Evolutionary conservation across 2,329 filamentous ascomycete genomes (phyloP).

Genomic region (Monosporascus sp.): DNA sequence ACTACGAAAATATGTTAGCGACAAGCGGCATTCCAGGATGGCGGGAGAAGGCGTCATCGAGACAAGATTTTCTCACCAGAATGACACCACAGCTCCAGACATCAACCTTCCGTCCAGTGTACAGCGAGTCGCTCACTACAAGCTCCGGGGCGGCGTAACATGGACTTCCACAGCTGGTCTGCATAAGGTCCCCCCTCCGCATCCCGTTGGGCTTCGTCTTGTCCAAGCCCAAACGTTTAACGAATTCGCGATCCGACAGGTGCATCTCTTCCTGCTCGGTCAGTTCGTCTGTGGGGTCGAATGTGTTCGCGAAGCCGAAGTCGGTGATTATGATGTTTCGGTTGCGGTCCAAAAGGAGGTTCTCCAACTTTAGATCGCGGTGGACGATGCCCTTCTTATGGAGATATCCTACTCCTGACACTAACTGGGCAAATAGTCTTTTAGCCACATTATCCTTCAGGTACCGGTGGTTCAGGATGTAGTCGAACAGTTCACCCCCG

Average conservation of each 20-base stretch:
- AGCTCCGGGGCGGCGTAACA: constrained; percentile 97
- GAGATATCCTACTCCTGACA: constrained; percentile 93
- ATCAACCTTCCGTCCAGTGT: constrained; percentile 95
- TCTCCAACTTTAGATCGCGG: constrained; percentile 93
- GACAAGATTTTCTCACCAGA: constrained; percentile 57
- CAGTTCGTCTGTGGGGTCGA: constrained; percentile 82
- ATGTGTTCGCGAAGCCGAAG: constrained; percentile 98
- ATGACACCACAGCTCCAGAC: constrained; percentile 99
- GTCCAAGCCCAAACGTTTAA: constrained; percentile 82
- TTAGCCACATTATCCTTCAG: constrained; percentile 90
- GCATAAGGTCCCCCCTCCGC: constrained; percentile 91
- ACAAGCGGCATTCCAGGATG: constrained; percentile 8
- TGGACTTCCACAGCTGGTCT: constrained; percentile 96
- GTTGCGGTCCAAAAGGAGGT: constrained; percentile 88
- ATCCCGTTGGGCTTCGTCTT: constrained; percentile 67
- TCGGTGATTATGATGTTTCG: constrained; percentile 99
- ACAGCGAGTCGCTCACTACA: constrained; percentile 94
- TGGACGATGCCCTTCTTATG: constrained; percentile 99
- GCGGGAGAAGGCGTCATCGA: background rate
- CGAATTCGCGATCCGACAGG: constrained; percentile 78
- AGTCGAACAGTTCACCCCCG: constrained; percentile 95
- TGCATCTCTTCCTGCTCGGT: constrained; percentile 86
- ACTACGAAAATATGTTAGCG: constrained; percentile 49
- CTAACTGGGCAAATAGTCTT: constrained; percentile 86
- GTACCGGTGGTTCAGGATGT: constrained; percentile 94